Conservation (phyloP, 169 alveolate genomes). For the Eimeria praecox region DNA sequence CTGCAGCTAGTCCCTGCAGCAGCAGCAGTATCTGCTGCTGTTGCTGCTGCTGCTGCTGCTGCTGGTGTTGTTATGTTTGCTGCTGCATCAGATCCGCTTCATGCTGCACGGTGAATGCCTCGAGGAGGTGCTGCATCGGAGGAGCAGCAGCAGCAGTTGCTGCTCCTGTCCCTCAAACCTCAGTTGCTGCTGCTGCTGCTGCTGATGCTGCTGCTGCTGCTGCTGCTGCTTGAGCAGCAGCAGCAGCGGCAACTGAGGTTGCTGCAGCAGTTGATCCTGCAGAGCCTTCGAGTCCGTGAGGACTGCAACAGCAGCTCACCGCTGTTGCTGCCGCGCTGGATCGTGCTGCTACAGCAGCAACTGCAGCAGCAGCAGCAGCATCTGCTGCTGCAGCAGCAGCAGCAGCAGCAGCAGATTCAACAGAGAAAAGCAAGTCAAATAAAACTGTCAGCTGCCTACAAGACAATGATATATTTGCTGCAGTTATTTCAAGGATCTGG, state of each 20-base stretch:
- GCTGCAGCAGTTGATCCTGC: constrained; percentile 28
- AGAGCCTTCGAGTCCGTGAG: neutral
- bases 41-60: neutral
- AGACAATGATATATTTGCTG: neutral
- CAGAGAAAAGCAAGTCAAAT: neutral
- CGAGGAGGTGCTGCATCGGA: neutral
- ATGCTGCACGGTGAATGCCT: neutral
- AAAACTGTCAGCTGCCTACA: neutral
- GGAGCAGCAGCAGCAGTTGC: neutral
- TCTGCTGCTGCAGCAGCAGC: neutral
- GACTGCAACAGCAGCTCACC: neutral
- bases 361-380: neutral
- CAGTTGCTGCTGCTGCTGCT: too few relatives aligned
- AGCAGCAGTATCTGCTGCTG: neutral
- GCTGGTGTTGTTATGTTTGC: constrained; percentile 5
- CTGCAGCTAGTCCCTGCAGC: too few relatives aligned
- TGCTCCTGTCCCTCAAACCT: too few relatives aligned
- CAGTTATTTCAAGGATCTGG: neutral
- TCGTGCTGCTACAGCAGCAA: constrained; percentile 4
- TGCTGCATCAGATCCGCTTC: neutral
- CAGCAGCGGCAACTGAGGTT: neutral
- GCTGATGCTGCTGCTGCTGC: too few relatives aligned
- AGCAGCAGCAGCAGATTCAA: neutral
- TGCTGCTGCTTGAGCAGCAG: too few relatives aligned
- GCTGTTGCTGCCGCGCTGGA: neutral